phyloP scores from a whole-genome alignment of 1,284 basidiomycete genomes.

The Leccinum solheimii region DNA sequence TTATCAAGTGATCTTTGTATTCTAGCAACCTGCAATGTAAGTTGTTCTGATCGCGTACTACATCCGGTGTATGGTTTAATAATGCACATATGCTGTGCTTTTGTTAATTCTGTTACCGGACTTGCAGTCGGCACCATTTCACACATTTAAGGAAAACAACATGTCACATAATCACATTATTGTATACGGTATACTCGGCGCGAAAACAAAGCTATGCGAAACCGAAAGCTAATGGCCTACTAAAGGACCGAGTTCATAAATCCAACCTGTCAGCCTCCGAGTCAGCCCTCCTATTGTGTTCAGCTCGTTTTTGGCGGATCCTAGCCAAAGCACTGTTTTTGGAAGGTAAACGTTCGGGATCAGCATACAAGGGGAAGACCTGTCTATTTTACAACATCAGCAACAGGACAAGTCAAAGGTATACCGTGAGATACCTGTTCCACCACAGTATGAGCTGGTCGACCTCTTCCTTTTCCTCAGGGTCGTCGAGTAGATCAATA shows the following conservation, averaged over 20 bases:
- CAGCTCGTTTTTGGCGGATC: neutral
- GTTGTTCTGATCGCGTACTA: too few relatives aligned
- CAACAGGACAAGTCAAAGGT: neutral
- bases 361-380: neutral
- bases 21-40: too few relatives aligned
- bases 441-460: neutral
- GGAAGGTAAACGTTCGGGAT: neutral
- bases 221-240: neutral
- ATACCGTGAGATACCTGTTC: neutral
- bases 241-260: neutral
- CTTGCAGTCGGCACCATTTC: too few relatives aligned
- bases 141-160: too few relatives aligned
- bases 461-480: neutral
- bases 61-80: too few relatives aligned
- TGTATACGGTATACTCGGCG: too few relatives aligned
- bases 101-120: too few relatives aligned
- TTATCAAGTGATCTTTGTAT: too few relatives aligned
- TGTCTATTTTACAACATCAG: neutral
- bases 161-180: too few relatives aligned
- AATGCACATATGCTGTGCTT: too few relatives aligned
- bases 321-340: too few relatives aligned
- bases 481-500: neutral
- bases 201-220: neutral
- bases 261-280: neutral
- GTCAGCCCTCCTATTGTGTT: neutral